phyloP scores from a whole-genome alignment of 768 basidiomycete genomes.

The Sistotremastrum niveocremeum region DNA sequence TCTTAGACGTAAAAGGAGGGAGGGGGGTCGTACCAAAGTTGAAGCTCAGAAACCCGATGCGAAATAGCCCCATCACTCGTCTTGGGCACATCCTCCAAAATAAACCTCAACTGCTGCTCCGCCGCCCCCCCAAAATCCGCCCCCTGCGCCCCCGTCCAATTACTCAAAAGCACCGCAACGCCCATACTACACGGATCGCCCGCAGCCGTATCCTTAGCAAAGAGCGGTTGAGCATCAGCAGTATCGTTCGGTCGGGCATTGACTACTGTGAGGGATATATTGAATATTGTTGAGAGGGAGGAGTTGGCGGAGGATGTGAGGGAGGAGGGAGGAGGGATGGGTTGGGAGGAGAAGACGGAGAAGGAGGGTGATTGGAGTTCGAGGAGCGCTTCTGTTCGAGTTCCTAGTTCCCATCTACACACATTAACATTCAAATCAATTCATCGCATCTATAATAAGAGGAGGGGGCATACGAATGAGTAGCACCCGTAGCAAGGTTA shows the following conservation, averaged over 20 bases:
- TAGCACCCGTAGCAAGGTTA: slow-evolving; percentile 27
- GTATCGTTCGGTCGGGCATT: slow-evolving; percentile 22
- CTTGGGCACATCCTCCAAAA: slow-evolving; percentile 40
- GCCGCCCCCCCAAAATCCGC: slow-evolving; percentile 52
- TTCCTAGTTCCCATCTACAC: slow-evolving; percentile 47
- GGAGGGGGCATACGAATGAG: slow-evolving; percentile 21
- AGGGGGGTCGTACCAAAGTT: slow-evolving; percentile 43
- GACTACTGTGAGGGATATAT: slow-evolving; percentile 39
- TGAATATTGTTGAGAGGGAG: slow-evolving; percentile 23
- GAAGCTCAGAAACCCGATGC: slow-evolving; percentile 53
- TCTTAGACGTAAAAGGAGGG: no score
- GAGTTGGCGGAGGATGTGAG: slow-evolving; percentile 9
- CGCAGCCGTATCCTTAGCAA: slow-evolving; percentile 44
- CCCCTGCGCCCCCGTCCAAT: slow-evolving; percentile 33
- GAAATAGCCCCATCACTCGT: slow-evolving; percentile 72
- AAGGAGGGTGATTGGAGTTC: slow-evolving; percentile 27
- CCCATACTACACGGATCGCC: slow-evolving; percentile 71
- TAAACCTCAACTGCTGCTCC: slow-evolving; percentile 46
- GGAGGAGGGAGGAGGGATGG: slow-evolving; percentile 24
- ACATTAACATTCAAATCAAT: no score
- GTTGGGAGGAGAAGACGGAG: slow-evolving; percentile 28
- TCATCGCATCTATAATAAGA: neutral
- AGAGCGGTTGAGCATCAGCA: slow-evolving; percentile 41
- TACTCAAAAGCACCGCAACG: slow-evolving; percentile 47
- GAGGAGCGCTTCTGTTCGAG: slow-evolving; percentile 34